These are phyloP conservation scores for Diaporthe amygdali DNA, from an alignment of 2,329 filamentous ascomycete genomes.

Conservation along the genomic window DNA sequence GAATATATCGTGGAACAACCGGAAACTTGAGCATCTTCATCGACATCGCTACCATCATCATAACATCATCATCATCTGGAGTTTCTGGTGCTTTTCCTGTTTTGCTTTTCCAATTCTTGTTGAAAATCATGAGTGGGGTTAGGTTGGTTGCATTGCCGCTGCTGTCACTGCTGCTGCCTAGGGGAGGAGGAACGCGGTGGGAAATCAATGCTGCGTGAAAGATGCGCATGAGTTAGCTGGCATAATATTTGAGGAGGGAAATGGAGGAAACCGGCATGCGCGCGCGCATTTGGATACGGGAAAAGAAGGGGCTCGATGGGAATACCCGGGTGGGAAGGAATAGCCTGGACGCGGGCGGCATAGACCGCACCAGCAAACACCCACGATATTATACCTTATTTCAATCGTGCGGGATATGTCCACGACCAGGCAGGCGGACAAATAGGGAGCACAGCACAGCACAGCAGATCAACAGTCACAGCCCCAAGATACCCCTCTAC, in stretches of 20 bases:
- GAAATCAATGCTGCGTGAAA: not conserved
- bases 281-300: conserved; percentile 6
- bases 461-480: not conserved
- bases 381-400: not conserved
- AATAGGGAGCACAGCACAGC: not conserved
- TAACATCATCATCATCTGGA: not conserved
- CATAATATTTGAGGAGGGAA: not conserved
- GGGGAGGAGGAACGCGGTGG: not conserved
- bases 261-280: not conserved
- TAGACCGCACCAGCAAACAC: no score
- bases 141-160: not conserved
- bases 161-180: not conserved
- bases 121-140: not conserved
- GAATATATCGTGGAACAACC: not conserved
- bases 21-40: not conserved
- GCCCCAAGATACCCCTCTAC: not conserved
- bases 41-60: no score
- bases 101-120: not conserved
- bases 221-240: not conserved
- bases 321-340: not conserved
- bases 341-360: not conserved
- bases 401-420: not conserved
- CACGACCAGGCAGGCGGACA: not conserved
- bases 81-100: not conserved
- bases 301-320: not conserved